Conservation (phyloP, 2,329 filamentous ascomycete species). For the Sclerotinia sclerotiorum region DNA sequence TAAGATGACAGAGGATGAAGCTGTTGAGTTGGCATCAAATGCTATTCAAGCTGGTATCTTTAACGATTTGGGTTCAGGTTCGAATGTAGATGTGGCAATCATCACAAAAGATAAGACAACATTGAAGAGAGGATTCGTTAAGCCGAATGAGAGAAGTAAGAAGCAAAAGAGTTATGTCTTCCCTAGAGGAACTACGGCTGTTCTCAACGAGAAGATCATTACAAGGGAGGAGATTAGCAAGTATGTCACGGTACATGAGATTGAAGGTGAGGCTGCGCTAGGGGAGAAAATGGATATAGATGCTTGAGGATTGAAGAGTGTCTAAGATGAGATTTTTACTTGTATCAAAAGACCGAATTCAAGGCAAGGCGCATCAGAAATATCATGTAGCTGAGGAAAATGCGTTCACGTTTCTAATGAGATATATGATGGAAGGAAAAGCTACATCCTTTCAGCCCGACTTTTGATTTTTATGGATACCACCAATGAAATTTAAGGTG, state of each 20-base stretch:
- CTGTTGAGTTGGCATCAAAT: slow-evolving; percentile 78
- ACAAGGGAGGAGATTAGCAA: slow-evolving; percentile 90
- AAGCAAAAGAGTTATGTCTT: slow-evolving; percentile 96
- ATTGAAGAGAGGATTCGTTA: slow-evolving; percentile 87
- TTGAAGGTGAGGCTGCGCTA: slow-evolving; percentile 57
- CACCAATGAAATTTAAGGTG: not conserved
- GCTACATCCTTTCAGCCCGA: not conserved
- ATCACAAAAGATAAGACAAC: slow-evolving; percentile 96
- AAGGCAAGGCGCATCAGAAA: slow-evolving; percentile 24
- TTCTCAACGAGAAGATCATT: slow-evolving; percentile 94
- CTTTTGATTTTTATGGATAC: not conserved
- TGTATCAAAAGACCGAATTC: slow-evolving; percentile 22
- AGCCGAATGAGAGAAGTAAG: slow-evolving; percentile 83
- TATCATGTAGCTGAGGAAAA: slow-evolving; percentile 28
- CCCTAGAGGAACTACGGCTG: slow-evolving; percentile 86
- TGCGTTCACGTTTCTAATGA: slow-evolving; percentile 19
- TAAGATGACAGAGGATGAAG: slow-evolving; percentile 72
- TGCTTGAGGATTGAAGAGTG: slow-evolving; percentile 44
- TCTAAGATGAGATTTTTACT: slow-evolving; percentile 13
- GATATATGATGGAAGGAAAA: slow-evolving; percentile 5
- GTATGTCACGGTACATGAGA: slow-evolving; percentile 87
- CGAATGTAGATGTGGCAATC: slow-evolving; percentile 94
- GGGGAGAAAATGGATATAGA: slow-evolving; percentile 71
- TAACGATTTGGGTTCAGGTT: slow-evolving; percentile 95
- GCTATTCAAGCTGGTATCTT: slow-evolving; percentile 97